Base-by-base conservation (phyloP, 139 green algal species). In the Micractinium conductrix region DNA sequence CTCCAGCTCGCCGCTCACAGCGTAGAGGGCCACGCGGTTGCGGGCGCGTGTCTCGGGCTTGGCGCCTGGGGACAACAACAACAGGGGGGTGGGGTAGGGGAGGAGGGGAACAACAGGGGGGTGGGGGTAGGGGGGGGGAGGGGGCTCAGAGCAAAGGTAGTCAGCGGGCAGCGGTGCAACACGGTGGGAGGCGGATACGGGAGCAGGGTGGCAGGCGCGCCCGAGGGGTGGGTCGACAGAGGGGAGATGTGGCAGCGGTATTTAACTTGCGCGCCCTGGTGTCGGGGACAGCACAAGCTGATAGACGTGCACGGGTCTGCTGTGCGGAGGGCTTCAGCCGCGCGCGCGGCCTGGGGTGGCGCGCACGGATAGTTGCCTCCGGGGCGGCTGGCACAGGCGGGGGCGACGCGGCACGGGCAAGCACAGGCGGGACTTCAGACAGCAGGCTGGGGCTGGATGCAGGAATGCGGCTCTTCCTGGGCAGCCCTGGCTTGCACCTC, bases 1-100 rank as follows among this genome's bases (percentile, higher is more conserved):
- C 85, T 94, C 88, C 68, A 97, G 76, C 38, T 82, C 78, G 24
- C 81, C 80, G 50, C 86, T 93, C 33, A 91, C 30, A 24, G 74
- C 85, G 42, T 96, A 96, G 68, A 97, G 88, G 35, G 82, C 89
- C 84, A 90, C 63, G 8, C 94, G 87, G 90, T 95, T 97, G 58
- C 83, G 85, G 0, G 88, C 81, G n/a, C 84, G 79, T 10, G 89
- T 86, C n/a, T 83, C 80, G 22, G 84, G 37, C 60, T 76, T 44
- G 0, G 92, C 90, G 28, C 92, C 89, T 92, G 84, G 35, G 43
- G 17, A 48, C 28, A 76, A 5, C 40, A 37, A 81, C 50, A 33
- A 43, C 78, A 75, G n/a, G 42, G 5, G 62, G 24, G 76, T 2
- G 37, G 76, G 24, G 53, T 2, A 21, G n/a, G n/a, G n/a, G n/a